These are phyloP conservation scores for Selaginella tamariscina DNA, from an alignment of 75 land plant genomes.

Conservation along the genomic window DNA sequence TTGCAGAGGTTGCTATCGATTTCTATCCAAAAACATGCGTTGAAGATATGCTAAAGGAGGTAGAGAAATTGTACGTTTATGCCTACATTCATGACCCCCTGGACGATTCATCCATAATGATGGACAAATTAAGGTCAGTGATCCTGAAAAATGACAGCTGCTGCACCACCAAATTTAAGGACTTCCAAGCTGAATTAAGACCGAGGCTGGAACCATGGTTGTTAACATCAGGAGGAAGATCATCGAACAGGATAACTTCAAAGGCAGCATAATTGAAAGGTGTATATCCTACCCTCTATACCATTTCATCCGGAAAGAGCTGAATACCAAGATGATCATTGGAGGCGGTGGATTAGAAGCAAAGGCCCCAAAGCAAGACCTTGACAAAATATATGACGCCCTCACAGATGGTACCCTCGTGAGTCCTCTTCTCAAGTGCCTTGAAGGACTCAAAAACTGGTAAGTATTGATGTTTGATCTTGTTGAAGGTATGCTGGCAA, in stretches of 20 bases:
- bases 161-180: background rate
- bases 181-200: background rate
- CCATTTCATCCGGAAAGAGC: background rate
- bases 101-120: background rate
- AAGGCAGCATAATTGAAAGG: background rate
- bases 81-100: background rate
- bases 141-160: background rate
- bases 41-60: background rate
- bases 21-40: background rate
- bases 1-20: background rate
- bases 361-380: background rate
- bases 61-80: background rate
- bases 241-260: background rate
- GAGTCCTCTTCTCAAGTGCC: background rate
- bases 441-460: too few species aligned
- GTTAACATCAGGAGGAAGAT: background rate
- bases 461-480: too few species aligned
- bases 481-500: too few species aligned
- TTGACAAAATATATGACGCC: background rate
- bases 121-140: background rate
- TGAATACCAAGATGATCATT: background rate
- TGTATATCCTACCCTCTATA: background rate
- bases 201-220: background rate
- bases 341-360: background rate
- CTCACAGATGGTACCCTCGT: background rate